These are phyloP conservation scores for Coniferiporia sulphurascens DNA, from an alignment of 1,284 basidiomycete species.

Conservation along the genomic window DNA sequence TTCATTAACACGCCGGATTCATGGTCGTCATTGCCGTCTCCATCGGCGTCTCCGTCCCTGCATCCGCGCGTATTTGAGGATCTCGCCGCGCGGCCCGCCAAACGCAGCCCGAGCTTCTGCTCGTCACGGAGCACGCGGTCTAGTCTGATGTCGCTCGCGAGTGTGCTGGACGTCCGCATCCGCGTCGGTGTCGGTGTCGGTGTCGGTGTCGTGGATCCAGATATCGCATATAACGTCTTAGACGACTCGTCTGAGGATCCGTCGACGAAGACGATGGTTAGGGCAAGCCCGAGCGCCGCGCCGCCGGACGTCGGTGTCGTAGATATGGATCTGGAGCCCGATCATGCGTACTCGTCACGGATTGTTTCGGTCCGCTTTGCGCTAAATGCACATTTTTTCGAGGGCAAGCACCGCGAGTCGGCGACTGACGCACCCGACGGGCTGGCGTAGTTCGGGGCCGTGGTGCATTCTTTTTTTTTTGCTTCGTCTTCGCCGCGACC, in stretches of 20 bases:
- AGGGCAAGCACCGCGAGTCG: no score
- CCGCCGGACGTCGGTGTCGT: neutral
- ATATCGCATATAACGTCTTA: neutral
- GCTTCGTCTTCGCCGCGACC: no score
- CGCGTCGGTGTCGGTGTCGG: neutral
- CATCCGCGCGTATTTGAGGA: neutral
- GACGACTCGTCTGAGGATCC: neutral
- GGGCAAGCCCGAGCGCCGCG: no score
- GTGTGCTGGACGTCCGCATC: conserved; percentile 10
- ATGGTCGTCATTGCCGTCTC: neutral
- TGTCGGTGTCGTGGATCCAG: neutral
- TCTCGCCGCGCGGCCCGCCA: neutral
- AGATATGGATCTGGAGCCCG: conserved; percentile 14
- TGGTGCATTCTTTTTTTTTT: no score
- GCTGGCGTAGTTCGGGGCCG: no score
- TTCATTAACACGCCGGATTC: neutral
- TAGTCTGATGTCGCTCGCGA: conserved; percentile 15
- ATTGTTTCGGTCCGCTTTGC: conserved; percentile 4
- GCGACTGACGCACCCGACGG: neutral
- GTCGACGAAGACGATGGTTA: neutral
- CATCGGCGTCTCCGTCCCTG: neutral
- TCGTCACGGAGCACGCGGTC: conserved; percentile 2
- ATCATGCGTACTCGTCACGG: conserved; percentile 4
- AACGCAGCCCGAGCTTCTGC: neutral
- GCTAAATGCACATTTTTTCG: neutral